Evolutionary conservation across 2,329 filamentous ascomycete genomes (phyloP).

Genomic region (Coniochaeta sp.): DNA sequence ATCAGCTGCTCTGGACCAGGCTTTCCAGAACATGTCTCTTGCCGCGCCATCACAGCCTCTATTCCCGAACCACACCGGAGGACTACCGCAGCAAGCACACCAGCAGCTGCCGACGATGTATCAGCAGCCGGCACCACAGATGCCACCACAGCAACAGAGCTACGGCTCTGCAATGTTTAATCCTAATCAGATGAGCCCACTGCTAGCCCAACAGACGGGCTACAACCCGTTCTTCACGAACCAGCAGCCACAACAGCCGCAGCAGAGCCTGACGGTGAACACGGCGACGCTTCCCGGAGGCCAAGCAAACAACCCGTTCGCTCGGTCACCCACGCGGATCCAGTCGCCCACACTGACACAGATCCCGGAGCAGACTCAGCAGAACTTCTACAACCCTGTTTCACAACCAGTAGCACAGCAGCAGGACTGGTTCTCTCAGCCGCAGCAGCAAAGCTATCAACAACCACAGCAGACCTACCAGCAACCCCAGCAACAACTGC

Average conservation of each 20-base stretch:
- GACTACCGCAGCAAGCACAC: conserved; percentile 25
- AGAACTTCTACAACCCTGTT: conserved; percentile 28
- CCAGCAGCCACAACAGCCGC: conserved; percentile 24
- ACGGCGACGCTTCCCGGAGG: conserved; percentile 25
- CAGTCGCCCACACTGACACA: conserved; percentile 43
- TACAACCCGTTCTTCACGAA: conserved; percentile 48
- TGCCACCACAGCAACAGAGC: conserved; percentile 31
- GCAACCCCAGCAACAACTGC: conserved; percentile 12
- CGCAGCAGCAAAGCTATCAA: neutral
- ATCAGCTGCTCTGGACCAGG: conserved; percentile 48
- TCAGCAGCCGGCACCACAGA: conserved; percentile 33
- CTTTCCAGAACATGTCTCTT: conserved; percentile 70
- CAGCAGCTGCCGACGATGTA: conserved; percentile 32
- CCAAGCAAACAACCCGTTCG: conserved; percentile 40
- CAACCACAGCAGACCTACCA: conserved; percentile 6
- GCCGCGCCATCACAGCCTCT: conserved; percentile 48
- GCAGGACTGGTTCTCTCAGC: neutral
- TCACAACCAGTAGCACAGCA: conserved; percentile 5
- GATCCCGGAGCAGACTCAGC: conserved; percentile 45
- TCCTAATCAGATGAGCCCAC: conserved; percentile 35
- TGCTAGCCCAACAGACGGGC: conserved; percentile 29
- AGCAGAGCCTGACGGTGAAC: conserved; percentile 31
- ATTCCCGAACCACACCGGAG: conserved; percentile 67
- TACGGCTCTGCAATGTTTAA: conserved; percentile 35
- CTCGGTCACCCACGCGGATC: conserved; percentile 41